Percentiles rank a stretch among this genome's conserved stretches.
These are phyloP conservation scores for Durusdinium trenchii DNA, from an alignment of 73 alveolate species.

Conservation along the genomic window DNA sequence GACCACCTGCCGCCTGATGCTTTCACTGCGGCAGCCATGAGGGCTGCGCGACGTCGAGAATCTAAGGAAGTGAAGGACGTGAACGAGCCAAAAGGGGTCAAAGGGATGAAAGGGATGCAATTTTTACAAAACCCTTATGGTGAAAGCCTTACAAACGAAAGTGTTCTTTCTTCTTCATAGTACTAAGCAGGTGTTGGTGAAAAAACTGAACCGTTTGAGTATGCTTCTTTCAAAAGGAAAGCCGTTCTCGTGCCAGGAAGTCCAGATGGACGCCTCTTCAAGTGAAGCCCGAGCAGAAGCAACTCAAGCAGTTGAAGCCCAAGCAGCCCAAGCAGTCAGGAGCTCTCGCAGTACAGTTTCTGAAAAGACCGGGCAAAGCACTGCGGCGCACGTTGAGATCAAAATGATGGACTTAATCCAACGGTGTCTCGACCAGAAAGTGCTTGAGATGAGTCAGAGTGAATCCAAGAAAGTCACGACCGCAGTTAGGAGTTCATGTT, in stretches of 20 bases:
- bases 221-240: no score
- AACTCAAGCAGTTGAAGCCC: not conserved
- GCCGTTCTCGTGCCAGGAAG: no score
- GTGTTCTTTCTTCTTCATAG: no score
- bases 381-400: slow-evolving; percentile 17
- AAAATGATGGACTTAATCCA: slow-evolving; percentile 75
- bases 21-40: slow-evolving; percentile 7
- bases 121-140: no score
- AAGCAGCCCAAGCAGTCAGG: not conserved
- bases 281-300: not conserved
- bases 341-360: not conserved
- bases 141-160: no score
- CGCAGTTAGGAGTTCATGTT: not conserved
- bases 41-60: not conserved
- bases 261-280: no score
- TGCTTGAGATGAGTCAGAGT: slow-evolving; percentile 7
- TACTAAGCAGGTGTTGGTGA: no score
- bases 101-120: no score
- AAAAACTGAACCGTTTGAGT: no score
- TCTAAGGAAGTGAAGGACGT: not conserved
- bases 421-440: slow-evolving; percentile 69
- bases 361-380: not conserved
- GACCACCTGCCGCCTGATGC: slow-evolving; percentile 28
- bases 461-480: not conserved
- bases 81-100: no score